These are phyloP conservation scores for Beauveria bassiana DNA, from an alignment of 2,329 filamentous ascomycete genomes.

Conservation along the genomic window DNA sequence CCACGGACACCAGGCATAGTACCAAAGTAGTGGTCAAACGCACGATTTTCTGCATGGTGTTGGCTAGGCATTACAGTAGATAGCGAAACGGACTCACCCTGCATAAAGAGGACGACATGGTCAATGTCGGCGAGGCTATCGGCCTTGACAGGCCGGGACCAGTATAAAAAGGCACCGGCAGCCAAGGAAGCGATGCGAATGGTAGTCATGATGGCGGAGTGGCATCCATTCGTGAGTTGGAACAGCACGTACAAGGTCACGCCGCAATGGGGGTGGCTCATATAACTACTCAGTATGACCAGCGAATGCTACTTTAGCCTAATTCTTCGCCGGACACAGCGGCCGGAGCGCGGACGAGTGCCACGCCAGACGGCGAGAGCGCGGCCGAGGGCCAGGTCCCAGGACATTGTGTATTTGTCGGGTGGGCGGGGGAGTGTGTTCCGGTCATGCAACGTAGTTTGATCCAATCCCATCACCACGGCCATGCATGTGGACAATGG, in stretches of 20 bases:
- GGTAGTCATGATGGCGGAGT: constrained; percentile 5
- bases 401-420: background rate
- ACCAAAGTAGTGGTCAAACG: constrained; percentile 43
- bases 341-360: background rate
- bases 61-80: background rate
- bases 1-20: constrained; percentile 48
- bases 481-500: constrained; percentile 6
- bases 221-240: background rate
- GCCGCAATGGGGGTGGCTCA: background rate
- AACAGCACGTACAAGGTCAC: background rate
- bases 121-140: constrained; percentile 34
- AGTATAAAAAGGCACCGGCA: background rate
- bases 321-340: background rate
- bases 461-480: constrained; percentile 7
- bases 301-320: background rate
- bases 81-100: constrained; percentile 23
- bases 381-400: background rate
- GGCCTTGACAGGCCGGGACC: background rate
- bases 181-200: constrained; percentile 1
- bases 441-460: background rate
- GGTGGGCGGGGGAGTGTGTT: background rate
- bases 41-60: constrained; percentile 22
- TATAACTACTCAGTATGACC: background rate
- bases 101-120: constrained; percentile 52
- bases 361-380: background rate